Evolutionary conservation across 768 basidiomycete genomes (phyloP), one percentile per base, ranked within the genome.

Genomic region (Pilatotrama ljubarskyi): DNA sequence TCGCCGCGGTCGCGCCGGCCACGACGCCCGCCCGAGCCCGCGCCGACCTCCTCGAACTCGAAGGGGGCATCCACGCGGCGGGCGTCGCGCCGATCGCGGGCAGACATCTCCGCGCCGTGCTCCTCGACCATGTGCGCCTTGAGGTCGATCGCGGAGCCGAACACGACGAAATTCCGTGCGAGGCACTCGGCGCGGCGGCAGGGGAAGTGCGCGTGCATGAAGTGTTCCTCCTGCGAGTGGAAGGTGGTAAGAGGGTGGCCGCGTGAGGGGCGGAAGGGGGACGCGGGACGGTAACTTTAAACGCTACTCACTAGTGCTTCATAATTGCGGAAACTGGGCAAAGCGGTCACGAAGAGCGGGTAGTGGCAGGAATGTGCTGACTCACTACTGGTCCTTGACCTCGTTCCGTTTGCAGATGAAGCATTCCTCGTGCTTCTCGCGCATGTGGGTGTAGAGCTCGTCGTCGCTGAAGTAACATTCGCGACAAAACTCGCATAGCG

Each of bases 401-500:
- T 88, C 93, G 56, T 88, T 83, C 26, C 89, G 82, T 70, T 93
- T 93, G 73, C 97, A 99, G 14, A 99, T 73, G 66, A 97, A 97
- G 71, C 96, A 98, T 68, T 98, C 95, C 73, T 99, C 96, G 74
- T 99, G 96, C 49, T 78, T 80, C 69, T 95, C 88, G 51, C 95
- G 84, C 88, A 98, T 92, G 72, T 99, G 97, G 22, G 86, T 77
- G 71, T 87, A 97, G n/a, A 98, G 76, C 67, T 95, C 95, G 68
- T 98, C 96, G 55, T 89, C 88, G n/a, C 88, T 78, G 70, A 95
- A 97, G 80, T 90, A 95, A 66, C 91, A 95, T 66, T 93, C 90
- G n/a, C 84, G 84, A 67, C 95, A 97, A 72, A 98, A 98, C 67
- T 85, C 84, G 72, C 93, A 95, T 1, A 90, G 66, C 0, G 92